phyloP scores from a whole-genome alignment of 148 eudicot species.

The Spergularia marina region DNA sequence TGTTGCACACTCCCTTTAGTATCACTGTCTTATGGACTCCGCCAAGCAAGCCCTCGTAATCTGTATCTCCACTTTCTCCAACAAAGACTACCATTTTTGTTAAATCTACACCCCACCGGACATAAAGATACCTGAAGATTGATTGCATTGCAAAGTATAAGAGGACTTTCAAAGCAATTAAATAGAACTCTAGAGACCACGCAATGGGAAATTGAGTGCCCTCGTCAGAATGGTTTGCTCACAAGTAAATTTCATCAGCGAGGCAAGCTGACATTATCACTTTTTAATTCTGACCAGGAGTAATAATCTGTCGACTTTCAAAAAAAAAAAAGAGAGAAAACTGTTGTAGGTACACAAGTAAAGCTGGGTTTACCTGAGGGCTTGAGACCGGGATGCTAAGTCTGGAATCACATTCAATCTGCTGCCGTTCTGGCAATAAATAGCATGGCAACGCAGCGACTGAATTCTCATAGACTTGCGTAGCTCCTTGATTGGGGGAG shows the following conservation, averaged over 20 bases:
- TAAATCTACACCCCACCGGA: constrained; percentile 81
- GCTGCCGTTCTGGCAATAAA: constrained; percentile 75
- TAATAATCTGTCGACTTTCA: background rate
- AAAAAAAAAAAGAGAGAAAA: too few relatives aligned
- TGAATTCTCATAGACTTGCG: constrained; percentile 81
- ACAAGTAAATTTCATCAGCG: background rate
- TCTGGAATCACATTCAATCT: constrained; percentile 86
- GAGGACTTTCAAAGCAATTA: background rate
- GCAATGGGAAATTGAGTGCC: too few relatives aligned
- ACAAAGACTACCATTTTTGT: constrained; percentile 77
- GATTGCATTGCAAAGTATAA: background rate
- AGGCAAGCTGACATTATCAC: background rate
- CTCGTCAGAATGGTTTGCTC: too few relatives aligned
- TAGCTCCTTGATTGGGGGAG: constrained; percentile 72
- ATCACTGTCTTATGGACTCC: constrained; percentile 80
- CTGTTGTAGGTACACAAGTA: background rate
- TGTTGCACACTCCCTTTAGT: constrained; percentile 64
- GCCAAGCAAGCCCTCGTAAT: constrained; percentile 83
- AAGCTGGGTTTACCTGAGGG: constrained; percentile 57
- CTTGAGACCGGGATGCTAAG: constrained; percentile 96
- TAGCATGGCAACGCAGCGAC: constrained; percentile 85
- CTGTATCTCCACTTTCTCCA: constrained; percentile 93
- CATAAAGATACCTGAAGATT: constrained; percentile 63
- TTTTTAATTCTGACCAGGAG: background rate
- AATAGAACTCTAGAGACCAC: too few relatives aligned